phyloP scores from a whole-genome alignment of 1,284 basidiomycete genomes.

The Sutorius eximius region DNA sequence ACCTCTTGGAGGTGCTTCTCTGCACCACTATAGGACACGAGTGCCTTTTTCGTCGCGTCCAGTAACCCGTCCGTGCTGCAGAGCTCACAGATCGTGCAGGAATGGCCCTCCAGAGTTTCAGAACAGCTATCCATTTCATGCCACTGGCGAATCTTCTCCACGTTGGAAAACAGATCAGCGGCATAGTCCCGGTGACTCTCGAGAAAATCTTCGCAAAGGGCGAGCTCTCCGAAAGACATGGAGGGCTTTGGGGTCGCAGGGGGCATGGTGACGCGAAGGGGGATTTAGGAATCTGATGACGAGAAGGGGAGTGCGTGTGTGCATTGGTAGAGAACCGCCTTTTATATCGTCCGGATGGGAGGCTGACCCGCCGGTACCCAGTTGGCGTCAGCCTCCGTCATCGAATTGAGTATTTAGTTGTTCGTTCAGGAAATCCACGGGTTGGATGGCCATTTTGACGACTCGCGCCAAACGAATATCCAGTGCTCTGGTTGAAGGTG shows the following conservation, averaged over 20 bases:
- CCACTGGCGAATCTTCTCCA: conserved; percentile 6
- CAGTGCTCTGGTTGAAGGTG: too few species aligned
- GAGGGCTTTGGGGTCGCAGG: background rate
- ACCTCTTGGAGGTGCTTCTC: conserved; percentile 8
- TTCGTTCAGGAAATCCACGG: background rate
- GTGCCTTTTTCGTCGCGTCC: conserved; percentile 3
- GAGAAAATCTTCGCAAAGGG: conserved; percentile 17
- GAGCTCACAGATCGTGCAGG: conserved; percentile 17
- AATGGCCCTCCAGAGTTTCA: background rate
- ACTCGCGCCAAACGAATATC: background rate
- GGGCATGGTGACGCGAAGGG: background rate
- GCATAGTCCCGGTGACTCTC: conserved; percentile 10
- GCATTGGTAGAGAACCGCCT: background rate
- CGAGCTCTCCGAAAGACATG: conserved; percentile 19
- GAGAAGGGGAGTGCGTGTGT: background rate
- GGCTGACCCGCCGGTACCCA: conserved; percentile 11
- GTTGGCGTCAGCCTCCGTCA: conserved; percentile 4
- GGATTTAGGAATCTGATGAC: background rate
- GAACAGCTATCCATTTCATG: conserved; percentile 4
- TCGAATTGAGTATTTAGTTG: too few species aligned
- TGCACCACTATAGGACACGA: conserved; percentile 7
- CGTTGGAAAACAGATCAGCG: conserved; percentile 8
- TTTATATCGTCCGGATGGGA: conserved; percentile 8
- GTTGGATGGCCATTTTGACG: background rate
- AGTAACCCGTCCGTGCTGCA: conserved; percentile 12